Base-by-base conservation (phyloP, 805 yeast genomes). In the Kazachstania kunashirensis region DNA sequence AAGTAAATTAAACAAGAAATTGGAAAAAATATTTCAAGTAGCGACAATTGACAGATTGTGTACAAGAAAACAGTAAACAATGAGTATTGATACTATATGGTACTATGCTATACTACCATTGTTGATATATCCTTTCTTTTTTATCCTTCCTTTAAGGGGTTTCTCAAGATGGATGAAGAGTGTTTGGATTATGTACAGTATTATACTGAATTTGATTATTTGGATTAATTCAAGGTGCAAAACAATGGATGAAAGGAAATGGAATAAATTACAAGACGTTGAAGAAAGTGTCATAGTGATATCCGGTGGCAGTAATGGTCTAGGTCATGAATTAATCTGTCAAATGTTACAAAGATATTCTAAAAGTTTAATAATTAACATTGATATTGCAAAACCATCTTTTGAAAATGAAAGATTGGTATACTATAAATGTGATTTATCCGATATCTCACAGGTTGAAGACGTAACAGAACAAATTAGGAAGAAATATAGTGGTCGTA, bases 401-500 rank as follows among this genome's bases (percentile, higher is more conserved):
- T 13, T 43, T 0, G 13, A 24, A 3, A 37, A 39, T 12, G 36
- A 38, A 3, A 44, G 50, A 29, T 77, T 75, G 6, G 44, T 53
- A 6, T 79, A 71, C 49, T 67, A 66, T 37, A 39, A 59, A 25
- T 84, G 95, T 55, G 94, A 88, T 56, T 77, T 88, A n/a, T 60
- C 79, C 26, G 54, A 71, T 38, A n/a, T n/a, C n/a, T 8, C 31
- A 11, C 24, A 23, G 11, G 45, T 65, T 10, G 45, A 48, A 1
- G 64, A 66, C 9, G 68, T 84, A 6, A 45, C 54, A 12, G 46
- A 47, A 1, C 37, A 31, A 6, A 71, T 84, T 17, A 52, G 52
- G 19, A 30, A 47, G 18, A 63, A 67, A 23, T 47, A 73, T 27
- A 84, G 85, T 4, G 25, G 29, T 0, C 51, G 48, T 0, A 77